Percentiles rank a stretch among this genome's conserved stretches.
Conservation (phyloP, 148 eudicot genomes). For the Persicaria tinctoria region DNA sequence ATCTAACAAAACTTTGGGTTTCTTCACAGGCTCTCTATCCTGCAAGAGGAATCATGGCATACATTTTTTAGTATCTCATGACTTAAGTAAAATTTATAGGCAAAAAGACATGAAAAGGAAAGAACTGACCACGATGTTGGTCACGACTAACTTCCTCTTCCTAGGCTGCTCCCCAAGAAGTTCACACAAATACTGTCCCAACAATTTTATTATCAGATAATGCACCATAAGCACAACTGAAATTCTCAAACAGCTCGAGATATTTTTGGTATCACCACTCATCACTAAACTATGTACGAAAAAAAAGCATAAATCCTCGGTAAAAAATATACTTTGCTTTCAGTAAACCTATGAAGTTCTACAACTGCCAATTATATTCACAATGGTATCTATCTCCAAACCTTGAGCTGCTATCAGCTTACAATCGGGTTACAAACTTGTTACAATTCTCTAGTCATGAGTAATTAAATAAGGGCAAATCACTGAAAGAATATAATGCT, state of each 20-base stretch:
- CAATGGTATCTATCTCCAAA: neutral
- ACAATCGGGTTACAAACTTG: neutral
- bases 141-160: slow-evolving; percentile 31
- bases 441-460: neutral
- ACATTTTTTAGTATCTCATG: neutral
- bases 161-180: slow-evolving; percentile 36
- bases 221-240: neutral
- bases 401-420: neutral
- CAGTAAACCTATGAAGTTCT: neutral
- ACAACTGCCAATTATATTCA: neutral
- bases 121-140: neutral
- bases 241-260: neutral
- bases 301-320: neutral
- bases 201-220: neutral
- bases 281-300: neutral
- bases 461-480: neutral
- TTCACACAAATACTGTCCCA: slow-evolving; percentile 36
- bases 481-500: neutral
- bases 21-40: neutral
- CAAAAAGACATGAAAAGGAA: neutral
- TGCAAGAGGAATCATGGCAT: neutral
- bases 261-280: neutral
- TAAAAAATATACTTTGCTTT: neutral
- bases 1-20: neutral
- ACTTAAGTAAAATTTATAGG: neutral